Evolutionary conservation across 2,329 filamentous ascomycete genomes (phyloP).

Genomic region (Metarhizium robertsii): DNA sequence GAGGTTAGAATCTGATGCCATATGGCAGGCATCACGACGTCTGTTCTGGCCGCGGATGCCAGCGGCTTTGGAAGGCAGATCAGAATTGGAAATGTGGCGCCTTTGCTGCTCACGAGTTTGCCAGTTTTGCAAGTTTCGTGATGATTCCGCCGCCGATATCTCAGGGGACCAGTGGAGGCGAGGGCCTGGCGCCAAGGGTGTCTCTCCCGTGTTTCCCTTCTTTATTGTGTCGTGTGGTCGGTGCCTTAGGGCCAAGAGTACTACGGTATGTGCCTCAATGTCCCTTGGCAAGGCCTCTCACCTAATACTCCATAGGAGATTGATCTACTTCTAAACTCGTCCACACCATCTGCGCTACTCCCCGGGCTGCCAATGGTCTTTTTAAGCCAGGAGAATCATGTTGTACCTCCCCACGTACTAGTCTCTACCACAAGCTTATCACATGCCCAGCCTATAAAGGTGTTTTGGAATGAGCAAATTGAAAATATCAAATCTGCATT

Average conservation of each 20-base stretch:
- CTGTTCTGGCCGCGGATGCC: slow-evolving; percentile 59
- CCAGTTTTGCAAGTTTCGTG: slow-evolving; percentile 53
- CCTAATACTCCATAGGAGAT: slow-evolving; percentile 47
- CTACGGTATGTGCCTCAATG: slow-evolving; percentile 47
- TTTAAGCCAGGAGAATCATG: slow-evolving; percentile 50
- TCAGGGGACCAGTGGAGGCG: slow-evolving; percentile 40
- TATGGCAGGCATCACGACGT: slow-evolving; percentile 64
- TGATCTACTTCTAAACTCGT: slow-evolving; percentile 55
- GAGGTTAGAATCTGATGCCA: slow-evolving; percentile 46
- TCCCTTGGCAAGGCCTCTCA: slow-evolving; percentile 9
- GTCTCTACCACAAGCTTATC: slow-evolving; percentile 34
- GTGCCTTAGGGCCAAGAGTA: slow-evolving; percentile 51
- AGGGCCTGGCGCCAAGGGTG: slow-evolving; percentile 52
- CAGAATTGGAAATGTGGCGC: slow-evolving; percentile 70
- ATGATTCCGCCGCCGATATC: slow-evolving; percentile 12
- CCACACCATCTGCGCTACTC: slow-evolving; percentile 50
- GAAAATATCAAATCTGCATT: slow-evolving; percentile 54
- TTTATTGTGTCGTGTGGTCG: slow-evolving; percentile 53
- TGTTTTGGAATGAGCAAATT: slow-evolving; percentile 55
- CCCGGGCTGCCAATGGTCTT: slow-evolving; percentile 63
- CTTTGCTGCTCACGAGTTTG: slow-evolving; percentile 54
- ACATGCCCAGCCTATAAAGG: slow-evolving; percentile 49
- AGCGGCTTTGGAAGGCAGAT: slow-evolving; percentile 52
- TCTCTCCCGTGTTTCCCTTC: slow-evolving; percentile 64
- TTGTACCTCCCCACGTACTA: slow-evolving; percentile 47